phyloP scores from a whole-genome alignment of 257 asterid genomes.

The Prunella vulgaris region DNA sequence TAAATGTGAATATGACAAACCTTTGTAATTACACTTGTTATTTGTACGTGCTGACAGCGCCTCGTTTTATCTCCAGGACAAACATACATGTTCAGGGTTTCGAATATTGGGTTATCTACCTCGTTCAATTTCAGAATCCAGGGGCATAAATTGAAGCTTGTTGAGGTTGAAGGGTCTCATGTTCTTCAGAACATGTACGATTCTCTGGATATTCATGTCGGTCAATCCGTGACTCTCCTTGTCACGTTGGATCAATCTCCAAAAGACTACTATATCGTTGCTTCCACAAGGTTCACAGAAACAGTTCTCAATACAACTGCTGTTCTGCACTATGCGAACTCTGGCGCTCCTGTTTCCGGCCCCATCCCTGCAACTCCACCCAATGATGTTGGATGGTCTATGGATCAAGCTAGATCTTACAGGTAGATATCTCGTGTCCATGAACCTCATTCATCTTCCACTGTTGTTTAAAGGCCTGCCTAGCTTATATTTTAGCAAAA shows the following conservation, averaged over 20 bases:
- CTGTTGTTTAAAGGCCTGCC: too few relatives aligned
- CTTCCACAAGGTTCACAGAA: slow-evolving; percentile 67
- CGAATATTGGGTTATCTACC: slow-evolving; percentile 70
- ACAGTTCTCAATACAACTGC: slow-evolving; percentile 43
- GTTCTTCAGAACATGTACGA: slow-evolving; percentile 70
- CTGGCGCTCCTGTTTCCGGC: slow-evolving; percentile 56
- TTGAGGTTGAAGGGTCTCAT: slow-evolving; percentile 94
- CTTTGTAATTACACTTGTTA: not conserved
- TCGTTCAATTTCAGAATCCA: slow-evolving; percentile 84
- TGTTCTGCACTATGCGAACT: slow-evolving; percentile 67
- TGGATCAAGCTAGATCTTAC: slow-evolving; percentile 78
- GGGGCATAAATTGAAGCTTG: slow-evolving; percentile 77
- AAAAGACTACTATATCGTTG: slow-evolving; percentile 76
- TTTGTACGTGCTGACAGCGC: slow-evolving; percentile 1
- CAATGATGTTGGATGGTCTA: slow-evolving; percentile 53
- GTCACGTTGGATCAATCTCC: slow-evolving; percentile 79
- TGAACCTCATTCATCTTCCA: not conserved
- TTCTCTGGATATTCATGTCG: slow-evolving; percentile 78
- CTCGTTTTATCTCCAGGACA: slow-evolving; percentile 46
- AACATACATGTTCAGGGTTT: slow-evolving; percentile 86
- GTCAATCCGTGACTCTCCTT: slow-evolving; percentile 73
- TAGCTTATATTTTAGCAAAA: too few relatives aligned
- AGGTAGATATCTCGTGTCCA: slow-evolving; percentile 43
- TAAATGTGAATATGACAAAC: too few relatives aligned
- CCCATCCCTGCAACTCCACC: slow-evolving; percentile 65